Evolutionary conservation across 139 green algal genomes (phyloP).

Genomic region (Coccomyxa sp.): DNA sequence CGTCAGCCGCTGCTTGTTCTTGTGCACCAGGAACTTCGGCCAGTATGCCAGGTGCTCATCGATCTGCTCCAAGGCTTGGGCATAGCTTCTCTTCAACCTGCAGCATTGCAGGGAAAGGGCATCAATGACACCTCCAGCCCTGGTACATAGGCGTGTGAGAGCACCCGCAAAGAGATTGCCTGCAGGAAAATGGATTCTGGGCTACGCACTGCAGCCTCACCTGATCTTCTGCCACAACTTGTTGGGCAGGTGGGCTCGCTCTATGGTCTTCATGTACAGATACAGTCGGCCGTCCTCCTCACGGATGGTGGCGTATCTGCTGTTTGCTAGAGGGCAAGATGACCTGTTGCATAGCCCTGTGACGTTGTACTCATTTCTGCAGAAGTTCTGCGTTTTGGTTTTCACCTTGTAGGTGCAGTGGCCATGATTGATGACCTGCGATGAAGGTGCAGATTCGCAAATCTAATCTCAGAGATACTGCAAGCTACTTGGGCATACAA

Average conservation of each 20-base stretch:
- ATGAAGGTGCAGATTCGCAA: background rate
- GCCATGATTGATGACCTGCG: conserved; percentile 92
- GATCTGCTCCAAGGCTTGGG: conserved; percentile 55
- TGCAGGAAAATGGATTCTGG: too few species aligned
- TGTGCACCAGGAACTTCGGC: conserved; percentile 98
- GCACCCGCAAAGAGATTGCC: too few species aligned
- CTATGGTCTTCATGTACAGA: conserved; percentile 97
- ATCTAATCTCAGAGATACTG: too few species aligned
- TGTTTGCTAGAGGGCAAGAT: conserved; percentile 95
- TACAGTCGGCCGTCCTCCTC: conserved; percentile 79
- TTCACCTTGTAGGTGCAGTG: conserved; percentile 95
- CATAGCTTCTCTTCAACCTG: conserved; percentile 80
- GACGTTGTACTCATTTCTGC: conserved; percentile 98
- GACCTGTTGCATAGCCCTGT: conserved; percentile 91
- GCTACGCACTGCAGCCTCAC: background rate
- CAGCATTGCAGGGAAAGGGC: too few species aligned
- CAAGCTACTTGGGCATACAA: too few species aligned
- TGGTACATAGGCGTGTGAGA: too few species aligned
- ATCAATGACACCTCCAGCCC: too few species aligned
- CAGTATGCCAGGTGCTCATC: conserved; percentile 86
- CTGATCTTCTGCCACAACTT: conserved; percentile 94
- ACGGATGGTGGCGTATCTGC: conserved; percentile 87
- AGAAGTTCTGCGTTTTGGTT: conserved; percentile 93
- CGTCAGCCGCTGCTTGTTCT: conserved; percentile 99
- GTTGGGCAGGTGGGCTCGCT: conserved; percentile 92